phyloP scores from a whole-genome alignment of 1,284 basidiomycete genomes.

The Dichomitus squalens region DNA sequence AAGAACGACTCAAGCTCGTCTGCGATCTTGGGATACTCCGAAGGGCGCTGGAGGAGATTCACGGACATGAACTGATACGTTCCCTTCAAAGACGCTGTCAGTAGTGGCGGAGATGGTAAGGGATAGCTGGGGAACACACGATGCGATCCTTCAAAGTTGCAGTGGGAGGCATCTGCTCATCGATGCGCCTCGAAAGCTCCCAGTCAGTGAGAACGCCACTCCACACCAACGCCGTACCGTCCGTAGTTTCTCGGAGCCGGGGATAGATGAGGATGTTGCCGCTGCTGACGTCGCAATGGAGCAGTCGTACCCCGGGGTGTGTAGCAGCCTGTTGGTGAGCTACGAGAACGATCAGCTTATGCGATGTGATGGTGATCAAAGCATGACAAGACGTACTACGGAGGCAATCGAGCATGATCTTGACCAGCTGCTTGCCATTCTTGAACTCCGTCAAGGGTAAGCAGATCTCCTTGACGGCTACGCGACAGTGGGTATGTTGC shows the following conservation, averaged over 20 bases:
- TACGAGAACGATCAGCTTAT: too few relatives aligned
- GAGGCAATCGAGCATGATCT: conserved; percentile 7
- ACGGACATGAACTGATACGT: too few relatives aligned
- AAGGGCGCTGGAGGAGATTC: accelerated
- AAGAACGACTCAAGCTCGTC: conserved; percentile 21
- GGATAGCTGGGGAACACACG: not conserved
- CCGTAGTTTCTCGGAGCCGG: not conserved
- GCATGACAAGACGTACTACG: conserved; percentile 2
- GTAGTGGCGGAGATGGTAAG: not conserved
- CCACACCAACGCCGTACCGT: not conserved
- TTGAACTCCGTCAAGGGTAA: conserved; percentile 4
- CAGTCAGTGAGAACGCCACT: conserved; percentile 14
- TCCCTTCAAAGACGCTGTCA: too few relatives aligned
- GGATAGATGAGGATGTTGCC: conserved; percentile 14
- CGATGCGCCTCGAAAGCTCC: conserved; percentile 6
- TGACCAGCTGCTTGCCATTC: not conserved
- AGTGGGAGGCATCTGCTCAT: not conserved
- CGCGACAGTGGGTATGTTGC: conserved; percentile 9
- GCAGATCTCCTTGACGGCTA: conserved; percentile 11
- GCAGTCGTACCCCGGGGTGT: not conserved
- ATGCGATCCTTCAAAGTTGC: not conserved
- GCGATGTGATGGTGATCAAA: too few relatives aligned
- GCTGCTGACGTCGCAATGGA: conserved; percentile 17
- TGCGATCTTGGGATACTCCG: not conserved
- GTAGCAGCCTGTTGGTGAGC: not conserved